Base-by-base conservation (phyloP, 306 rosid genomes). In the Crotalaria pallida region DNA sequence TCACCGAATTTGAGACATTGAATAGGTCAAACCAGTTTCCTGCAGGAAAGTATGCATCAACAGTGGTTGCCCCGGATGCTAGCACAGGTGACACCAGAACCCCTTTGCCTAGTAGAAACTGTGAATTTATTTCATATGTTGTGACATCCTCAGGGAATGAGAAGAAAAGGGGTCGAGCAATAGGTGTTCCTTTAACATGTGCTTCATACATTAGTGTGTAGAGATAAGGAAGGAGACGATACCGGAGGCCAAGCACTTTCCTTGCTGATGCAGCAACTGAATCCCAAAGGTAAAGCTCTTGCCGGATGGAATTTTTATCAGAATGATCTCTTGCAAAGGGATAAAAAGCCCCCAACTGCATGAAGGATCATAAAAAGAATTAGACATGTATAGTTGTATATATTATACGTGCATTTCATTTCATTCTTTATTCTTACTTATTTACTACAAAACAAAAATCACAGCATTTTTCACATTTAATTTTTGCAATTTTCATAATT, bases 321-420 rank as follows among this genome's bases (percentile, higher is more conserved):
- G 98, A 85, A 81, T 93, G 98, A 78, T 90, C 97, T 82, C 98
- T 88, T 3, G 97, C 60, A 78, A 93, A 90, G 4, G 98, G 98
- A 61, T 93, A 90, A 72, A 93, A 90, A 8, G 98, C 96, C 33
- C 98, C 98, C 49, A 93, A 79, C 97, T 93, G 29, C 84, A 85
- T 22, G 17, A 4, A 40, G 18, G 47, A 10, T 60, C 47, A 65
- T 34, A 10, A 68, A 34, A 18, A 13, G 12, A 40, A 16, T 69
- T 10, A 31, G 34, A 52, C 36, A 18, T 52, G 48, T 40, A 36
- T 52, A 9, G 2, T 29, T 36, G 2, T 9, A 1, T 36, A 36
- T 10, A 38, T 29, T 7, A 26, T 26, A 34, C 3, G 10, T 16
- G 38, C 2, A 5, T 69, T 15, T 43, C 3, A 43, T 43, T 43